Base-by-base conservation (phyloP, 2,329 filamentous ascomycete species). In the Helicocarpus griseus region DNA sequence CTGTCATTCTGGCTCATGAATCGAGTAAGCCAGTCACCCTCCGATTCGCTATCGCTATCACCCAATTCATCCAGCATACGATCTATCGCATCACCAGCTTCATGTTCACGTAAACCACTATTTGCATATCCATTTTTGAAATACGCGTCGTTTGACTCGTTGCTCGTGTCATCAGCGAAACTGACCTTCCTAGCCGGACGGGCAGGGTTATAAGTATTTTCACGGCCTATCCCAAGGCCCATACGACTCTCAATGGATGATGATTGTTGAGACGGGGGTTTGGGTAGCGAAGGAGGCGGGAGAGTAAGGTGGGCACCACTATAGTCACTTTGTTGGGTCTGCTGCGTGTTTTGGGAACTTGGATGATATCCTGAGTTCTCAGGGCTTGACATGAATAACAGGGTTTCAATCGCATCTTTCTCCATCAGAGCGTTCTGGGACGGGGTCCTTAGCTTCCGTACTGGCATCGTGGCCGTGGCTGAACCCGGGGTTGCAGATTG, bases 351-450 rank as follows among this genome's bases (percentile, higher is more conserved):
- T 3, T 62, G 65, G n/a, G 68, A 67, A 48, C 61, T 64, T 7
- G 69, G 63, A 40, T 68, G 68, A 54, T 71, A 72, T 1, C 69
- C 69, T 4, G 72, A 73, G 50, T 74, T 73, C 29, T 69, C 72
- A 1, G 73, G 73, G 50, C 73, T 76, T 38, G 72, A 73, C 73
- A 76, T 74, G 59, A 75, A 75, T 7, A 75, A 59, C 8, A 76
- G 58, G 0, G 72, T 74, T 59, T 76, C 73, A n/a, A 76, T 73
- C 9, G 73, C 73, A 53, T 76, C 73, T 54, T 74, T 69, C 55
- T 76, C 73, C 69, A 74, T 74, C 1, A 68, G 65, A 14, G 70
- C 69, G 48, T 66, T 73, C 54, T 73, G 69, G 43, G 68, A 69
- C 5, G 69, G 66, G 0, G 67, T 69, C 44, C 66, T 61, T 49